Percentiles rank a stretch among this genome's conserved stretches.
Evolutionary conservation across 129 eudicot genomes (phyloP).

Genomic region (Gnaphalium uliginosum): DNA sequence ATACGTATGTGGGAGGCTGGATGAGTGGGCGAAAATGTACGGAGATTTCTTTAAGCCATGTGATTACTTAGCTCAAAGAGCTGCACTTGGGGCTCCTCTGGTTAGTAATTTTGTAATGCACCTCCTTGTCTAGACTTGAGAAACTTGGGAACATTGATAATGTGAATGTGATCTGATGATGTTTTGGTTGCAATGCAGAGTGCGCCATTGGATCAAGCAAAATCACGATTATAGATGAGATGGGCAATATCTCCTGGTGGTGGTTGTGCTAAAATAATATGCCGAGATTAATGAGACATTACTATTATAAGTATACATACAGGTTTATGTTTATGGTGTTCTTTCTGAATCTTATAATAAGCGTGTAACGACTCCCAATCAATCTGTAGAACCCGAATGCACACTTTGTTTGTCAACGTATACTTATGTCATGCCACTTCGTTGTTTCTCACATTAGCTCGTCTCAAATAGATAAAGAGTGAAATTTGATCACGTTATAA

Average conservation of each 20-base stretch:
- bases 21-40: slow-evolving; percentile 67
- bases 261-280: not conserved
- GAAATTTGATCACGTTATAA: not conserved
- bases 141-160: not conserved
- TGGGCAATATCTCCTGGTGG: not conserved
- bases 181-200: slow-evolving; percentile 47
- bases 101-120: slow-evolving; percentile 41
- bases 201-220: slow-evolving; percentile 40
- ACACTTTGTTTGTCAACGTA: not conserved
- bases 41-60: slow-evolving; percentile 93
- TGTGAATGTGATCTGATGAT: not conserved
- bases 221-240: slow-evolving; percentile 56
- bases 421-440: not conserved
- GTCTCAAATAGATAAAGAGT: not conserved
- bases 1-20: slow-evolving; percentile 65
- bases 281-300: not conserved
- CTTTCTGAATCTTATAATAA: not conserved
- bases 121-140: not conserved
- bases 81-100: slow-evolving; percentile 80
- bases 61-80: slow-evolving; percentile 67
- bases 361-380: slow-evolving; percentile 5
- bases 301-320: slow-evolving; percentile 1
- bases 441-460: not conserved
- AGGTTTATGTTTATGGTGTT: slow-evolving; percentile 22
- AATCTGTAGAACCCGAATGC: not conserved